Evolutionary conservation across 2,329 filamentous ascomycete genomes (phyloP).

Genomic region (Tolypocladium endophyticum): DNA sequence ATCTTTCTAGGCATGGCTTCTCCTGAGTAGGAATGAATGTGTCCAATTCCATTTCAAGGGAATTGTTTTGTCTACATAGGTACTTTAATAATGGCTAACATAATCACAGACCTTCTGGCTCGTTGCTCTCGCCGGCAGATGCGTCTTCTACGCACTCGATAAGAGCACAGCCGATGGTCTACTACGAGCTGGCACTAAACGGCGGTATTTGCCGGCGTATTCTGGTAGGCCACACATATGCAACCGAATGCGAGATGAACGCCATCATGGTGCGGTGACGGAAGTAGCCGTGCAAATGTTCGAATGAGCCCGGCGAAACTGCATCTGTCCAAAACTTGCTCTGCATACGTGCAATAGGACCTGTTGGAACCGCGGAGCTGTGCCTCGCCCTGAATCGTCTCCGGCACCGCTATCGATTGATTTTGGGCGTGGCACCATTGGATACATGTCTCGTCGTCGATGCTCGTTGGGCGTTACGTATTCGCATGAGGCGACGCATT

Average conservation of each 20-base stretch:
- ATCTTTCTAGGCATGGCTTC: no score
- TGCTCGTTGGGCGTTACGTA: not conserved
- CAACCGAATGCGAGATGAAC: constrained; percentile 11
- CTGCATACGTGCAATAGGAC: no score
- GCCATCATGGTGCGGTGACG: constrained; percentile 22
- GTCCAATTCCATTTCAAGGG: no score
- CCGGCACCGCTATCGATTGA: not conserved
- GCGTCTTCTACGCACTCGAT: no score
- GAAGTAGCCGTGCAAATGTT: constrained; percentile 28
- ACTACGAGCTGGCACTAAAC: not conserved
- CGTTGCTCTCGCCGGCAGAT: no score
- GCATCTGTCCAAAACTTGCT: not conserved
- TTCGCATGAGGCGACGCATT: not conserved
- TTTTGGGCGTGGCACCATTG: not conserved
- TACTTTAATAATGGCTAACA: no score
- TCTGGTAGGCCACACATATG: constrained; percentile 14
- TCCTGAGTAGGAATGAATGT: no score
- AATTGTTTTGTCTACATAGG: no score
- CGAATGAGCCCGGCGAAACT: constrained; percentile 3
- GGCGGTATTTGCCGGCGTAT: constrained; percentile 9
- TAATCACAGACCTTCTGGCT: no score
- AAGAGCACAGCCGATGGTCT: no score
- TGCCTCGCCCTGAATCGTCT: not conserved
- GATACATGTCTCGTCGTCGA: not conserved
- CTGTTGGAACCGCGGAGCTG: not conserved